These are phyloP conservation scores for Phytophthora pseudosyringae DNA, from an alignment of 352 stramenopile genomes.

Conservation along the genomic window DNA sequence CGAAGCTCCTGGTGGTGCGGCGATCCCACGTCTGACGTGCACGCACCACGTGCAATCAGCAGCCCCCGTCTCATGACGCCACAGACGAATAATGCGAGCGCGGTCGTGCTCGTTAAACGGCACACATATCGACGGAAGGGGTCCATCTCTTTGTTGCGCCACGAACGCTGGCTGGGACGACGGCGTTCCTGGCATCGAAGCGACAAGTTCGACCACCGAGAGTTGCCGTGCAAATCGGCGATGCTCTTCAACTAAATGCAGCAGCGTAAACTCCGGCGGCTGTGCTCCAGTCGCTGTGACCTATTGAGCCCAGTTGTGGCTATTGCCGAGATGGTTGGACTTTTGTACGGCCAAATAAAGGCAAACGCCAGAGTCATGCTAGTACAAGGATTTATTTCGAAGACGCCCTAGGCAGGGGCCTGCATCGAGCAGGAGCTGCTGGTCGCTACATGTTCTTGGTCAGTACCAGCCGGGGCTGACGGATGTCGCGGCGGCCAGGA, in stretches of 20 bases:
- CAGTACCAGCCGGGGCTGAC: constrained; percentile 28
- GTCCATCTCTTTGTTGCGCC: background rate
- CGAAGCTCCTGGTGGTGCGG: constrained; percentile 15
- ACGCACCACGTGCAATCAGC: constrained; percentile 19
- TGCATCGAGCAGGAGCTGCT: background rate
- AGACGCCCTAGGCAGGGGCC: background rate
- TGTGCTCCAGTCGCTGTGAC: too few species aligned
- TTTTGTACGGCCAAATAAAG: background rate
- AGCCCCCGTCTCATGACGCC: constrained; percentile 3
- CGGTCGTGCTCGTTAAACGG: background rate
- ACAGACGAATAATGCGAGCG: constrained; percentile 28
- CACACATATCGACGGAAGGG: background rate
- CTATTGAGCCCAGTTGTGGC: background rate
- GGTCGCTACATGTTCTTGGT: background rate
- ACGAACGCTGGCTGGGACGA: constrained; percentile 13
- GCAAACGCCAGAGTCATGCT: background rate
- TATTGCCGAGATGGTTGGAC: background rate
- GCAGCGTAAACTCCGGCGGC: background rate
- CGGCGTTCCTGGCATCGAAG: background rate
- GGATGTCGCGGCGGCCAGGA: constrained; percentile 18
- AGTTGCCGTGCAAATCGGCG: constrained; percentile 14
- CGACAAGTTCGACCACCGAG: constrained; percentile 18
- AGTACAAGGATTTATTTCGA: too few species aligned
- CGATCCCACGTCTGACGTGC: constrained; percentile 9
- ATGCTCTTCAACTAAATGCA: constrained; percentile 15